Evolutionary conservation across 2,329 filamentous ascomycete species (phyloP).

Genomic region (Exophiala xenobiotica): DNA sequence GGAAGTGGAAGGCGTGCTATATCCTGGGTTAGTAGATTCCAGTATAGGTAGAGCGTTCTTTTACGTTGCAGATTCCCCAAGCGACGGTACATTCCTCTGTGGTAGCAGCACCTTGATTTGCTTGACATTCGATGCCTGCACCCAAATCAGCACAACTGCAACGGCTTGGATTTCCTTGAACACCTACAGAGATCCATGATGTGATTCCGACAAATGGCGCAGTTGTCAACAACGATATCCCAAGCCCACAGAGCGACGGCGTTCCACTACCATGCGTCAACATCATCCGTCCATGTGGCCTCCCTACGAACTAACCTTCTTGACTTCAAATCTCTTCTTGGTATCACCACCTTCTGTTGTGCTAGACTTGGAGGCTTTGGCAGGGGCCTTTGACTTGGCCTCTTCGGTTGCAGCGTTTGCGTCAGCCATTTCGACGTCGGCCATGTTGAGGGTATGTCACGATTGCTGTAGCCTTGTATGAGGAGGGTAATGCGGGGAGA

Average conservation of each 20-base stretch:
- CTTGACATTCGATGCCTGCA: conserved; percentile 98
- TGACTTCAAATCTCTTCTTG: conserved; percentile 97
- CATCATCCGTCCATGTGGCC: conserved; percentile 14
- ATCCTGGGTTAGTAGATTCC: conserved; percentile 7
- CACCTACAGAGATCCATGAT: conserved; percentile 99
- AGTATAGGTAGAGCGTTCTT: conserved; percentile 38
- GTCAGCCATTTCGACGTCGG: conserved; percentile 96
- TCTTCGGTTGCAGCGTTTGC: conserved; percentile 55
- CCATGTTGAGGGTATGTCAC: conserved; percentile 59
- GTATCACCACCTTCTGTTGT: conserved; percentile 56
- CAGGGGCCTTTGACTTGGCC: conserved; percentile 55
- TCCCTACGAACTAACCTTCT: conserved; percentile 68
- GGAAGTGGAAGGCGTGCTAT: conserved; percentile 98
- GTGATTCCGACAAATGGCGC: conserved; percentile 97
- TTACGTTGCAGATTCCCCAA: conserved; percentile 98
- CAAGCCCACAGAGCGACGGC: conserved; percentile 97
- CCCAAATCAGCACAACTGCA: too few relatives aligned
- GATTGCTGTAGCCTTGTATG: conserved; percentile 7
- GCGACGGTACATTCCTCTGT: conserved; percentile 98
- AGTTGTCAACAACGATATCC: conserved; percentile 99
- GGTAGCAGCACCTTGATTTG: conserved; percentile 94
- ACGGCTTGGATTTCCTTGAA: too few relatives aligned
- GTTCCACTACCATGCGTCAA: conserved; percentile 71
- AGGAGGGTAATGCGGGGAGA: conserved; percentile 25
- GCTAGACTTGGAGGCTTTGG: conserved; percentile 58